Conservation (phyloP, 805 yeast genomes). For the Saccharomycopsis fibuligera region DNA sequence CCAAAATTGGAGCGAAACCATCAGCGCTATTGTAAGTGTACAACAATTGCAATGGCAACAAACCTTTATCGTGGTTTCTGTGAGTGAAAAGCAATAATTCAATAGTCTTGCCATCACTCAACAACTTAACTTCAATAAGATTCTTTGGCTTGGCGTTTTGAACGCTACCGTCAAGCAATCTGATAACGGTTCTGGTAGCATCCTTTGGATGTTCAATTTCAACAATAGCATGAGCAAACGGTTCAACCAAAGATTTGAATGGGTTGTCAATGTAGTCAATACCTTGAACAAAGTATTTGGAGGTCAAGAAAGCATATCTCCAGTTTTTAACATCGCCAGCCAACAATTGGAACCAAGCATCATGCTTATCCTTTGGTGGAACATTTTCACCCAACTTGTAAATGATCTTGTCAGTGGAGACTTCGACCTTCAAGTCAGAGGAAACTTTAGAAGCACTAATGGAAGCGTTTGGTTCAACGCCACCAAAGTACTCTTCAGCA, state of each 20-base stretch:
- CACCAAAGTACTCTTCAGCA: slow-evolving; percentile 83
- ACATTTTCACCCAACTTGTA: slow-evolving; percentile 35
- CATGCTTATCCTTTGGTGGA: slow-evolving; percentile 30
- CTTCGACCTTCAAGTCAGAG: slow-evolving; percentile 21
- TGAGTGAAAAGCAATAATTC: slow-evolving; percentile 74
- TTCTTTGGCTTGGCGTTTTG: slow-evolving; percentile 37
- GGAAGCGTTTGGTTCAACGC: slow-evolving; percentile 32
- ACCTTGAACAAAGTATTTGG: slow-evolving; percentile 80
- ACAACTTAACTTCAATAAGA: slow-evolving; percentile 56
- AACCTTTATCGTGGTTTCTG: slow-evolving; percentile 71
- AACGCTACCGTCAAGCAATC: slow-evolving; percentile 49
- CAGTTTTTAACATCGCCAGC: slow-evolving; percentile 78
- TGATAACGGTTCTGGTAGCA: slow-evolving; percentile 50
- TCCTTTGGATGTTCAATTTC: slow-evolving; percentile 51
- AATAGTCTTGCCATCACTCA: slow-evolving; percentile 43
- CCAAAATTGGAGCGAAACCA: slow-evolving; percentile 95
- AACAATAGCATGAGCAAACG: slow-evolving; percentile 53
- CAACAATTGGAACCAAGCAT: slow-evolving; percentile 65
- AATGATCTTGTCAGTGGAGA: slow-evolving; percentile 29
- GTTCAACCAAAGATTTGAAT: slow-evolving; percentile 71
- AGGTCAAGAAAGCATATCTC: slow-evolving; percentile 85
- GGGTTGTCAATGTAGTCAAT: slow-evolving; percentile 75
- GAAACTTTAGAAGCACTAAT: slow-evolving; percentile 20
- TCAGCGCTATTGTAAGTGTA: slow-evolving; percentile 75
- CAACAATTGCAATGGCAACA: slow-evolving; percentile 70